Percentiles rank a stretch among this genome's conserved stretches.
phyloP scores from a whole-genome alignment of 495 filamentous ascomycete genomes.

The Aspergillus cavernicola region DNA sequence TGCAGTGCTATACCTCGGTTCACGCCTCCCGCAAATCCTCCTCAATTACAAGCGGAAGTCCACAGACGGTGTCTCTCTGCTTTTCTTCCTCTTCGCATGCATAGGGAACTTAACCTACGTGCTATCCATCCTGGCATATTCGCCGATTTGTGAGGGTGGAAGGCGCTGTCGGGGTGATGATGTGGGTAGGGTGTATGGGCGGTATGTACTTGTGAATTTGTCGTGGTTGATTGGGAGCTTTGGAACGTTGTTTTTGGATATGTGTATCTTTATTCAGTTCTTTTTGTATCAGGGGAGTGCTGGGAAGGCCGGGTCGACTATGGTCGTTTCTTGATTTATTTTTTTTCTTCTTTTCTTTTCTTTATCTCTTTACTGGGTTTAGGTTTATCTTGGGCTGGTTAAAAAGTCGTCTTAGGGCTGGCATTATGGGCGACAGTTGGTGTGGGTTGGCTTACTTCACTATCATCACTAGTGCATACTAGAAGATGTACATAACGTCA shows the following conservation, averaged over 20 bases:
- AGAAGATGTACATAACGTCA: too few species aligned
- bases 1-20: slow-evolving; percentile 83
- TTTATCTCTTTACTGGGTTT: not conserved
- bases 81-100: slow-evolving; percentile 97
- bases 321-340: not conserved
- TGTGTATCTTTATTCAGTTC: slow-evolving; percentile 86
- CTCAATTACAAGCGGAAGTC: slow-evolving; percentile 86
- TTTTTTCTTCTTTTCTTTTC: not conserved
- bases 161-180: slow-evolving; percentile 41
- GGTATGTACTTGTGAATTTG: slow-evolving; percentile 70
- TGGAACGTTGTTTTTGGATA: slow-evolving; percentile 79
- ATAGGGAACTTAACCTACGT: slow-evolving; percentile 93
- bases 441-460: too few species aligned
- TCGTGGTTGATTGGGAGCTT: slow-evolving; percentile 87
- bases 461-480: too few species aligned
- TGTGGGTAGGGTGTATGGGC: not conserved
- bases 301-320: not conserved
- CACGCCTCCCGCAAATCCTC: slow-evolving; percentile 80
- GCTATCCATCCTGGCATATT: slow-evolving; percentile 71
- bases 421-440: too few species aligned
- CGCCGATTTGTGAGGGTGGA: slow-evolving; percentile 16
- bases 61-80: slow-evolving; percentile 82
- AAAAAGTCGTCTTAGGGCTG: not conserved
- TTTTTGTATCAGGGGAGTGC: slow-evolving; percentile 66
- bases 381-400: not conserved